Percentiles rank a stretch among this genome's conserved stretches.
phyloP scores from a whole-genome alignment of 352 stramenopile species.

The Phytopythium delawarense region DNA sequence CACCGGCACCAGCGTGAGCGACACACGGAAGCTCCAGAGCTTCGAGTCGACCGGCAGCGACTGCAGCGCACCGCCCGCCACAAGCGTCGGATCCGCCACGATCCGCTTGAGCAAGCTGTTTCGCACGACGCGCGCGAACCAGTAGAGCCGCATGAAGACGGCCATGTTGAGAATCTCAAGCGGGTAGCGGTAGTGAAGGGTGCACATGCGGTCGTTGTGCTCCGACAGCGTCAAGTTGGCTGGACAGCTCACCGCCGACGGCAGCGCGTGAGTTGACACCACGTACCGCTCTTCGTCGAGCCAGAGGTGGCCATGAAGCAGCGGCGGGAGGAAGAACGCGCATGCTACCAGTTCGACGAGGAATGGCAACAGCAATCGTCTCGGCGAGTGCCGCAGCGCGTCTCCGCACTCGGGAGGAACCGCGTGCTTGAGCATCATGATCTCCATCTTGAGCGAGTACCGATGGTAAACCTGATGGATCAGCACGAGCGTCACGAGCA shows the following conservation, averaged over 20 bases:
- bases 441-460: constrained; percentile 50
- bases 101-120: constrained; percentile 42
- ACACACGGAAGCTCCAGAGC: constrained; percentile 53
- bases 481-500: constrained; percentile 37
- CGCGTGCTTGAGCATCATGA: constrained; percentile 46
- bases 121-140: constrained; percentile 46
- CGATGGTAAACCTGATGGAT: constrained; percentile 38
- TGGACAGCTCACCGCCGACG: constrained; percentile 18
- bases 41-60: constrained; percentile 40
- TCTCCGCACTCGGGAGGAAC: constrained; percentile 20
- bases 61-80: constrained; percentile 18
- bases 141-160: constrained; percentile 57
- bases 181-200: constrained; percentile 46
- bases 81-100: constrained; percentile 21
- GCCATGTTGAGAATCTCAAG: constrained; percentile 62
- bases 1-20: constrained; percentile 32
- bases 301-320: constrained; percentile 38
- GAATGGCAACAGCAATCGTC: constrained; percentile 36
- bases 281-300: constrained; percentile 44
- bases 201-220: constrained; percentile 20
- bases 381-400: constrained; percentile 15
- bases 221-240: constrained; percentile 19
- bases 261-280: constrained; percentile 13
- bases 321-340: constrained; percentile 37
- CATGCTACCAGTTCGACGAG: constrained; percentile 40